These are phyloP conservation scores for Begonia fuchsioides DNA, from an alignment of 306 rosid species.

Conservation along the genomic window DNA sequence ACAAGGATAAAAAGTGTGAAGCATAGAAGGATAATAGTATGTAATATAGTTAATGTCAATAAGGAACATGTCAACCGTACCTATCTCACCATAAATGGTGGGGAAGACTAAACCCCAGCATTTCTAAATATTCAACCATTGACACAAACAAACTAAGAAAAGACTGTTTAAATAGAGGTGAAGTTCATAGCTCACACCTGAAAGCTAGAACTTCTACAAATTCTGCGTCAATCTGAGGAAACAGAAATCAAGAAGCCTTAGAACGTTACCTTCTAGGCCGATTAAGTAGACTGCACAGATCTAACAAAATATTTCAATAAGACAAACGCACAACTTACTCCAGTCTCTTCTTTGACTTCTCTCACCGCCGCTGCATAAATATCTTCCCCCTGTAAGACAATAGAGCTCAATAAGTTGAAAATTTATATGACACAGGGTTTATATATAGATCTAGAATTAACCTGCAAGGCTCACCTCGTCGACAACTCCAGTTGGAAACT, in stretches of 20 bases:
- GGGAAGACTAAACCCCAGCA: no score
- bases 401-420: constrained; percentile 12
- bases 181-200: constrained; percentile 27
- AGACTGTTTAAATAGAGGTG: no score
- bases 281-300: neutral
- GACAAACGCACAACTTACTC: constrained; percentile 37
- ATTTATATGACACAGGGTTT: constrained; percentile 1
- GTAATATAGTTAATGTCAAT: no score
- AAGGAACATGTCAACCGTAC: no score
- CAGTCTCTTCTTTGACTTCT: constrained; percentile 91
- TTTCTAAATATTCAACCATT: no score
- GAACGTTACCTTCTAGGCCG: constrained; percentile 1
- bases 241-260: constrained; percentile 11
- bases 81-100: no score
- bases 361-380: constrained; percentile 58
- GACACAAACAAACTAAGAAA: no score
- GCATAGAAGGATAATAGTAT: no score
- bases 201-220: constrained; percentile 71
- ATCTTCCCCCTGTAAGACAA: constrained; percentile 58
- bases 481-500: constrained; percentile 74
- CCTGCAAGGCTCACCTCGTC: constrained; percentile 38
- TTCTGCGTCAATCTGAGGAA: constrained; percentile 66
- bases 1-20: no score
- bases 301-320: neutral
- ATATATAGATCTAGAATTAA: constrained; percentile 3